phyloP scores from a whole-genome alignment of 2,329 filamentous ascomycete genomes.

The Aspergillus brunneoviolaceus region DNA sequence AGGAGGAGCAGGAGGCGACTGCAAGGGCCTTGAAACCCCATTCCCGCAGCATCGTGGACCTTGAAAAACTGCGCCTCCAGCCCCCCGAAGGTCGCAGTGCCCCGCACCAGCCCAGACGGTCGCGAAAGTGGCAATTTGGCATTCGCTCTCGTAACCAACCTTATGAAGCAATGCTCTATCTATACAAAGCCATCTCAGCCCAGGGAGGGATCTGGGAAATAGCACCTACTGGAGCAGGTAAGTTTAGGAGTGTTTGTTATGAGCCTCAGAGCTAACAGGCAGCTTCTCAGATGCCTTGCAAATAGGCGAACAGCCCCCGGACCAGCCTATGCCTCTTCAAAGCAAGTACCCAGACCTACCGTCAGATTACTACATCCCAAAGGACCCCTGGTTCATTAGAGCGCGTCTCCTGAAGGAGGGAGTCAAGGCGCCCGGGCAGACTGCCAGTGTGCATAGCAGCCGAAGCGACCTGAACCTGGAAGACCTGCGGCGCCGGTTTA shows the following conservation, averaged over 20 bases:
- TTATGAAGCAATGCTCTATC: slow-evolving; percentile 89
- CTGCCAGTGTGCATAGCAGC: slow-evolving; percentile 41
- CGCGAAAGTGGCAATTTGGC: slow-evolving; percentile 95
- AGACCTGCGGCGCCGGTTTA: slow-evolving; percentile 42
- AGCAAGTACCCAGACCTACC: slow-evolving; percentile 45
- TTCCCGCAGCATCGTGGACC: slow-evolving; percentile 66
- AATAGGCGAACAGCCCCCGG: slow-evolving; percentile 38
- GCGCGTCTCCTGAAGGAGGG: slow-evolving; percentile 85
- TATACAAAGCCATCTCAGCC: slow-evolving; percentile 86
- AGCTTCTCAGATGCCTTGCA: slow-evolving; percentile 28
- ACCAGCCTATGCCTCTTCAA: slow-evolving; percentile 42
- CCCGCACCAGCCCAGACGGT: slow-evolving; percentile 55
- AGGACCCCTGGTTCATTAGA: slow-evolving; percentile 91
- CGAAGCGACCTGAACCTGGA: slow-evolving; percentile 44
- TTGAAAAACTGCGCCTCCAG: slow-evolving; percentile 61
- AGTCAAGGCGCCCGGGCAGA: slow-evolving; percentile 56
- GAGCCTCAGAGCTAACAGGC: slow-evolving; percentile 1
- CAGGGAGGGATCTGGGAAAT: slow-evolving; percentile 86
- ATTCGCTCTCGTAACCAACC: slow-evolving; percentile 93
- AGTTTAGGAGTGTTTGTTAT: slow-evolving; percentile 10
- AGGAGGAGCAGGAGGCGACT: slow-evolving; percentile 78
- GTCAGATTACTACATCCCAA: slow-evolving; percentile 76
- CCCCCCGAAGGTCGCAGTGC: slow-evolving; percentile 53
- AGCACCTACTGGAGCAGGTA: slow-evolving; percentile 44
- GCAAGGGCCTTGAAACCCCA: slow-evolving; percentile 82